Conservation (phyloP, 768 basidiomycete genomes). For the Rhodotorula kratochvilovae region DNA sequence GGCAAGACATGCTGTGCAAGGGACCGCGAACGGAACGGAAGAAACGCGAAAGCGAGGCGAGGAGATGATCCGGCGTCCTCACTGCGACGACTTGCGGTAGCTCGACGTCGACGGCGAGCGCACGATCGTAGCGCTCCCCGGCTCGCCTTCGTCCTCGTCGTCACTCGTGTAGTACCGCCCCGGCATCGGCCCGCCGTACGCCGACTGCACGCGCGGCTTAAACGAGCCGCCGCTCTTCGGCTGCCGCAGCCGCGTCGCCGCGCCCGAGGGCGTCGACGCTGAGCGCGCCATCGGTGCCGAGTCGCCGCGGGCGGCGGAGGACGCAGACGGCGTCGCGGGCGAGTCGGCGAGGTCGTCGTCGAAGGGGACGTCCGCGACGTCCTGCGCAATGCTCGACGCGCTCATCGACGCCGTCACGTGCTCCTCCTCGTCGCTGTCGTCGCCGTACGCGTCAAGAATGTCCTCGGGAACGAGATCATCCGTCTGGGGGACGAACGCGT, state of each 20-base stretch:
- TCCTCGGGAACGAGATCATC: slow-evolving; percentile 22
- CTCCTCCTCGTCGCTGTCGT: neutral
- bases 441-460: slow-evolving; percentile 20
- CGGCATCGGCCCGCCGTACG: slow-evolving; percentile 13
- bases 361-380: neutral
- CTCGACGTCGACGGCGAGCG: neutral
- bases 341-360: slow-evolving; percentile 4
- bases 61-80: too few relatives aligned
- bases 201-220: slow-evolving; percentile 7
- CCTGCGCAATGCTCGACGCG: neutral
- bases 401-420: neutral
- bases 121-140: slow-evolving; percentile 19
- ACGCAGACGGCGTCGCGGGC: neutral
- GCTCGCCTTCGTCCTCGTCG: slow-evolving; percentile 18
- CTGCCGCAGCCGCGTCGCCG: neutral
- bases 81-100: neutral
- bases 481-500: slow-evolving; percentile 25
- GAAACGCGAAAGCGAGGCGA: too few relatives aligned
- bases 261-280: neutral
- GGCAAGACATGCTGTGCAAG: too few relatives aligned
- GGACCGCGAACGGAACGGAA: too few relatives aligned
- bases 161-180: slow-evolving; percentile 14
- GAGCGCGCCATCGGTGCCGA: slow-evolving; percentile 12
- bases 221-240: neutral
- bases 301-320: too few relatives aligned